Conservation (phyloP, 2,329 filamentous ascomycete species). For the Daldinia sp. region DNA sequence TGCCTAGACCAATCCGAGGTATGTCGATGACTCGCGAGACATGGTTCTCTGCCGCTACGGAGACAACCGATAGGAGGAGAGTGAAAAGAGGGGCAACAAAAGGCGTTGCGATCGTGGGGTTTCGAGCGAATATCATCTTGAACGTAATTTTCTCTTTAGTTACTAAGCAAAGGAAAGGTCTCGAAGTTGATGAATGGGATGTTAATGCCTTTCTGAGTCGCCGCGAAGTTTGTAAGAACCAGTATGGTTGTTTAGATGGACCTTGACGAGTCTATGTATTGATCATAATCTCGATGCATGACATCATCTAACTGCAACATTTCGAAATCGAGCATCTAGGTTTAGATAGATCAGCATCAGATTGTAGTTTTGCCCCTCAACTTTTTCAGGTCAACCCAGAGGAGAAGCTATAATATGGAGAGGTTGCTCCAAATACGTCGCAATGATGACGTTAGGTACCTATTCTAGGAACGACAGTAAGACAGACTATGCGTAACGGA, state of each 20-base stretch:
- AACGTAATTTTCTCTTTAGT: neutral
- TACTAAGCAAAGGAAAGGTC: neutral
- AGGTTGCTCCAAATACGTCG: constrained; percentile 20
- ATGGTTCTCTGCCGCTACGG: constrained; percentile 13
- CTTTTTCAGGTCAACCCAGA: constrained; percentile 7
- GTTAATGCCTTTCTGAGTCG: neutral
- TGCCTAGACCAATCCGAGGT: constrained; percentile 49
- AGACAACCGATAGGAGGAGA: constrained; percentile 11
- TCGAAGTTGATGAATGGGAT: neutral
- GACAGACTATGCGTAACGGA: constrained; percentile 1
- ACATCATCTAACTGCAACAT: constrained; percentile 36
- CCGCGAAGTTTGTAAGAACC: neutral
- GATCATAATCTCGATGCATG: constrained; percentile 35
- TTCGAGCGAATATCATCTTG: constrained; percentile 18
- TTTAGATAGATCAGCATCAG: constrained; percentile 15
- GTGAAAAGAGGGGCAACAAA: constrained; percentile 9
- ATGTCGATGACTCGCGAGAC: constrained; percentile 41
- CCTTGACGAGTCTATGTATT: constrained; percentile 4
- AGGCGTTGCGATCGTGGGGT: neutral
- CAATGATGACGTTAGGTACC: constrained; percentile 31
- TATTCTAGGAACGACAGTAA: neutral
- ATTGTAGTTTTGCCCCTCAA: neutral
- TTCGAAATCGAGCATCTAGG: constrained; percentile 7
- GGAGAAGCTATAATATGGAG: neutral
- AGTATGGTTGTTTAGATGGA: neutral